A percentile compares a stretch with the other conserved stretches of the same genome.
These are phyloP conservation scores for Coemansia sp. DNA, from an alignment of 192 early-diverging fungal species.

Conservation along the genomic window DNA sequence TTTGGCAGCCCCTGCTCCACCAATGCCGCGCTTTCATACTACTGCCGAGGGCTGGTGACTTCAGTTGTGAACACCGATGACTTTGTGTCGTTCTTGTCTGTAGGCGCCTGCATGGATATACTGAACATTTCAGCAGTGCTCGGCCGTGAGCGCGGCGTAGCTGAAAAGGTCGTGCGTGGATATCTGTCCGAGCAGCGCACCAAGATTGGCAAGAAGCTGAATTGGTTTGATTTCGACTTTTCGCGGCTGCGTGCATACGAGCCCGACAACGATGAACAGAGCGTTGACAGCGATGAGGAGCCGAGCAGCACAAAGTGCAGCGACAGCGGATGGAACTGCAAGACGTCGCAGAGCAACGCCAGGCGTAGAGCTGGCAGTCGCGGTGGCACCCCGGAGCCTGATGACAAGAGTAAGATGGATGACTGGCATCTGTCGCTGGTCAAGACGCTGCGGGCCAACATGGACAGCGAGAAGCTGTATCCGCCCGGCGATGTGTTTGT, in stretches of 20 bases:
- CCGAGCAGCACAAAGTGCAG: neutral
- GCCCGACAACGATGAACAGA: constrained; percentile 5
- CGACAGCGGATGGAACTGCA: constrained; percentile 10
- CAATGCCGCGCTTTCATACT: constrained; percentile 63
- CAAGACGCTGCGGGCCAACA: constrained; percentile 78
- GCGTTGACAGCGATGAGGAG: neutral
- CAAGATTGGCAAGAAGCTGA: constrained; percentile 27
- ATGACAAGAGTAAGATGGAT: constrained; percentile 38
- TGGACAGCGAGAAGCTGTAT: constrained; percentile 83
- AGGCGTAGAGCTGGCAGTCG: neutral
- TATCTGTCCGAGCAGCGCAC: constrained; percentile 51
- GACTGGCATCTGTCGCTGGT: constrained; percentile 83
- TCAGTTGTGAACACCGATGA: constrained; percentile 82
- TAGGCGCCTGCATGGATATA: constrained; percentile 75
- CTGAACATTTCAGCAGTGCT: constrained; percentile 68
- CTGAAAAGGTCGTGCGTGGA: constrained; percentile 64
- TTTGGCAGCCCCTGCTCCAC: constrained; percentile 83
- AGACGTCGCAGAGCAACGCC: constrained; percentile 12
- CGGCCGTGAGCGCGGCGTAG: constrained; percentile 57
- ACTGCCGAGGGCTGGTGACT: constrained; percentile 72
- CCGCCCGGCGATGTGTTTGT: constrained; percentile 74
- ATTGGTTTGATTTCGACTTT: constrained; percentile 48
- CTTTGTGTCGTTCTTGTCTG: constrained; percentile 70
- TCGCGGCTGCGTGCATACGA: constrained; percentile 34
- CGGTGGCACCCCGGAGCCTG: neutral